phyloP scores from a whole-genome alignment of 2,329 filamentous ascomycete species.

The Hypoxylon sp. region DNA sequence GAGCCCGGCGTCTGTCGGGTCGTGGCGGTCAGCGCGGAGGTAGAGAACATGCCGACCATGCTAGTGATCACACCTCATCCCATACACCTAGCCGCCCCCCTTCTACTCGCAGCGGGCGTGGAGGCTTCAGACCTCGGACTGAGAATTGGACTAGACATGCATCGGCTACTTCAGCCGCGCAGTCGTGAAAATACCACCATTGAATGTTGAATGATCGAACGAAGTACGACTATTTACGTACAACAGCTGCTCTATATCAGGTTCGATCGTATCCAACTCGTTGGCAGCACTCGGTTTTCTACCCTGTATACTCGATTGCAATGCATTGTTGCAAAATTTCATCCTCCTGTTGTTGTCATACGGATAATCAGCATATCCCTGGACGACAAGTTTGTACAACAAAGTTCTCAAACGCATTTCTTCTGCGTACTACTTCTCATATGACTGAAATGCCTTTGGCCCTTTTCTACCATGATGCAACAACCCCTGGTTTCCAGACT shows the following conservation, averaged over 20 bases:
- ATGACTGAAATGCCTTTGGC: conserved; percentile 22
- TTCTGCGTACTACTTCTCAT: conserved; percentile 28
- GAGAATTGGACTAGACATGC: conserved; percentile 41
- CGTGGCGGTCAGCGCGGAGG: conserved; percentile 45
- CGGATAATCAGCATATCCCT: conserved; percentile 29
- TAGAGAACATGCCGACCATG: conserved; percentile 40
- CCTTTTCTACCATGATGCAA: conserved; percentile 30
- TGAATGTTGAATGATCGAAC: conserved; percentile 9
- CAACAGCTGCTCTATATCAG: conserved; percentile 5
- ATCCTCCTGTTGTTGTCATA: conserved; percentile 23
- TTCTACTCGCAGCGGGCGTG: conserved; percentile 39
- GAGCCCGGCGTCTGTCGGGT: conserved; percentile 39
- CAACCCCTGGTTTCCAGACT: conserved; percentile 23
- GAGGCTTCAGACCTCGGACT: conserved; percentile 39
- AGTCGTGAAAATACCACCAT: conserved; percentile 27
- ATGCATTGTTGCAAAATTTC: conserved; percentile 29
- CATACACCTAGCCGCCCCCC: conserved; percentile 33
- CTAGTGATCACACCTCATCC: conserved; percentile 33
- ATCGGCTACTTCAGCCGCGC: conserved; percentile 35
- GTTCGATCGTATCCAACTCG: conserved; percentile 17
- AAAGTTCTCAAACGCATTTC: conserved; percentile 32
- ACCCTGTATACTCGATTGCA: conserved; percentile 30
- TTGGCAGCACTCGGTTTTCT: not conserved
- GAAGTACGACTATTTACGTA: conserved; percentile 7
- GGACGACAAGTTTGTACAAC: conserved; percentile 36